phyloP scores from a whole-genome alignment of 2,329 filamentous ascomycete species.

The Curvularia hawaiiensis region DNA sequence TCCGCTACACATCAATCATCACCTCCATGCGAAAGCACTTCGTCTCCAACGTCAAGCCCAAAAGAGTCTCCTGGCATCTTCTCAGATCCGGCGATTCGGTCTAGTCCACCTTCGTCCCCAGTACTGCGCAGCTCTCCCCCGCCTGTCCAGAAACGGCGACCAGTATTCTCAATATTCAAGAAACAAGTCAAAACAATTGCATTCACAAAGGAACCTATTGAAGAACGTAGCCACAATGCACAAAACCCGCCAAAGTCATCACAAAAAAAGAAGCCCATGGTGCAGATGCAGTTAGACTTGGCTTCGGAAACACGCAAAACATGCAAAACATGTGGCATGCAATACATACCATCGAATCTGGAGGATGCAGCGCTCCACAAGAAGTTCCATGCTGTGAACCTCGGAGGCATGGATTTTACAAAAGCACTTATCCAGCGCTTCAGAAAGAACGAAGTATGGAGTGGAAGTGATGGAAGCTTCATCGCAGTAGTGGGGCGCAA shows the following conservation, averaged over 20 bases:
- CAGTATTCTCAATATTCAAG: conserved; percentile 56
- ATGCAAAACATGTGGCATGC: conserved; percentile 68
- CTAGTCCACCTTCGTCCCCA: conserved; percentile 43
- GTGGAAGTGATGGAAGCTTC: conserved; percentile 52
- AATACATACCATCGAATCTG: conserved; percentile 65
- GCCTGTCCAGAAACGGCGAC: conserved; percentile 47
- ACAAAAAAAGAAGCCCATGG: conserved; percentile 48
- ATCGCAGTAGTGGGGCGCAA: conserved; percentile 64
- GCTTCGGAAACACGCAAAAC: conserved; percentile 61
- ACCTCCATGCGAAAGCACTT: conserved; percentile 19
- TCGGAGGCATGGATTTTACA: conserved; percentile 65
- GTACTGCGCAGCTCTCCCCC: conserved; percentile 29
- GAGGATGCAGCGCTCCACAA: conserved; percentile 68
- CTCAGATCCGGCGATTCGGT: conserved; percentile 48
- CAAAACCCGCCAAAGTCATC: conserved; percentile 34
- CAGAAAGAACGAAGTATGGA: conserved; percentile 58
- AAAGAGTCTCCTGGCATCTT: conserved; percentile 43
- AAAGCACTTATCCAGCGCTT: conserved; percentile 61
- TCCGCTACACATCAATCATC: conserved; percentile 4
- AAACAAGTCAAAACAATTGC: conserved; percentile 24
- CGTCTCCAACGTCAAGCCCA: conserved; percentile 37
- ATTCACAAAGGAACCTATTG: conserved; percentile 23
- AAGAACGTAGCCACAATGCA: conserved; percentile 43
- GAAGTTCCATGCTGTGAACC: conserved; percentile 67
- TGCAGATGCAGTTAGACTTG: conserved; percentile 67